Evolutionary conservation across 2,329 filamentous ascomycete genomes (phyloP).

Genomic region (Escovopsis sp.): DNA sequence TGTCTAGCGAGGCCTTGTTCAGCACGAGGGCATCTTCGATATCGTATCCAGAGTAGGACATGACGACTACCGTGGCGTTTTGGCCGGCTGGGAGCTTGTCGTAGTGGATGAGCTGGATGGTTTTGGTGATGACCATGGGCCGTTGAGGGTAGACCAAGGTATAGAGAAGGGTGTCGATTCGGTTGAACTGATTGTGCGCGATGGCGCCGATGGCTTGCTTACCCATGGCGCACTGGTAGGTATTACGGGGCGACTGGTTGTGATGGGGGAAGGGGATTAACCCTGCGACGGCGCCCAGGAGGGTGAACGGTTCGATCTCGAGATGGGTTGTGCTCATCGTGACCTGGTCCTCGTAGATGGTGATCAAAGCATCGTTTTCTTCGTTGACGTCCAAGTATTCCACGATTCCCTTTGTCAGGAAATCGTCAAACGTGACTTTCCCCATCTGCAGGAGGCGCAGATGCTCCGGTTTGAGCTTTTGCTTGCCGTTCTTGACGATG

Average conservation of each 20-base stretch:
- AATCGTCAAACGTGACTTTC: constrained; percentile 84
- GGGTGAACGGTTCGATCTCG: constrained; percentile 95
- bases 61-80: constrained; percentile 94
- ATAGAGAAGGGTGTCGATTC: constrained; percentile 91
- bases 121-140: constrained; percentile 93
- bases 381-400: constrained; percentile 98
- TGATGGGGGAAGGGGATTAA: constrained; percentile 97
- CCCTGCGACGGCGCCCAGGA: constrained; percentile 87
- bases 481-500: constrained; percentile 76
- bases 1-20: constrained; percentile 90
- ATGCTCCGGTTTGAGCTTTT: constrained; percentile 66
- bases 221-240: constrained; percentile 99
- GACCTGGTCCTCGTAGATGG: constrained; percentile 76
- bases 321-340: constrained; percentile 76
- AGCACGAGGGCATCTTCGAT: constrained; percentile 95
- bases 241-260: constrained; percentile 97
- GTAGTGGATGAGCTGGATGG: constrained; percentile 91
- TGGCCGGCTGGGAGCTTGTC: constrained; percentile 95
- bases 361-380: constrained; percentile 90
- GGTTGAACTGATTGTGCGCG: constrained; percentile 93
- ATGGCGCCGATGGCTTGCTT: constrained; percentile 99
- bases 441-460: constrained; percentile 70
- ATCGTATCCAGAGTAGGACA: constrained; percentile 99
- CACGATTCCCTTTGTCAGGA: constrained; percentile 74
- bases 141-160: constrained; percentile 96